These are phyloP conservation scores for Apiotrichum gamsii DNA, from an alignment of 1,284 basidiomycete species.

Conservation along the genomic window DNA sequence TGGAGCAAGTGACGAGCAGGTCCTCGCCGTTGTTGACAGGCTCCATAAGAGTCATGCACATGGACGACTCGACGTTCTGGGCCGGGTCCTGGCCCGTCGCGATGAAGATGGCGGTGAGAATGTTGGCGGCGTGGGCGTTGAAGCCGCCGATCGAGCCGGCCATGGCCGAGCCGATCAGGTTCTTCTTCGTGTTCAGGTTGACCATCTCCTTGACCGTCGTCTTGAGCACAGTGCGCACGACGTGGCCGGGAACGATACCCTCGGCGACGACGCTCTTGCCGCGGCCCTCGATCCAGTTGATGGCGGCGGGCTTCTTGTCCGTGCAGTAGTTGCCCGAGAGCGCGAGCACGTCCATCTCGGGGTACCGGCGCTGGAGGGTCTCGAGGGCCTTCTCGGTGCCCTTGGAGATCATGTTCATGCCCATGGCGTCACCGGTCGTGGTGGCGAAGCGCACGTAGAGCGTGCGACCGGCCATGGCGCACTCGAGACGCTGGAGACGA, in stretches of 20 bases:
- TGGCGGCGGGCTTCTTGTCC: slow-evolving; percentile 99
- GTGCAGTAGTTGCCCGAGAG: slow-evolving; percentile 98
- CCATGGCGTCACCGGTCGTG: slow-evolving; percentile 97
- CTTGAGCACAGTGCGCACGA: slow-evolving; percentile 89
- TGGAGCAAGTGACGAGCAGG: slow-evolving; percentile 81
- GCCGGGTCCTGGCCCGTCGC: slow-evolving; percentile 98
- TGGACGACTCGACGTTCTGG: slow-evolving; percentile 97
- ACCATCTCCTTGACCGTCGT: slow-evolving; percentile 86
- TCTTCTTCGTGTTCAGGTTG: slow-evolving; percentile 96
- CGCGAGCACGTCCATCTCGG: slow-evolving; percentile 88
- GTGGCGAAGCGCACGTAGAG: slow-evolving; percentile 95
- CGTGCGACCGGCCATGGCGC: slow-evolving; percentile 80
- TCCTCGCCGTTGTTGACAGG: slow-evolving; percentile 87
- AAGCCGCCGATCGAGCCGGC: slow-evolving; percentile 94
- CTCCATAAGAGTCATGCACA: slow-evolving; percentile 98
- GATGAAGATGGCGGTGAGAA: slow-evolving; percentile 89
- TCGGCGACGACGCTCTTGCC: slow-evolving; percentile 98
- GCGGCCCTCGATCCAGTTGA: slow-evolving; percentile 99
- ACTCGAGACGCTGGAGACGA: slow-evolving; percentile 72
- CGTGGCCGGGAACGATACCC: slow-evolving; percentile 79
- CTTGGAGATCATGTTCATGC: slow-evolving; percentile 99
- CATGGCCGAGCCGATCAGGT: slow-evolving; percentile 95
- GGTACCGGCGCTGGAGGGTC: slow-evolving; percentile 72
- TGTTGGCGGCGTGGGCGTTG: slow-evolving; percentile 98
- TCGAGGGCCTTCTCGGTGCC: slow-evolving; percentile 92